Percentiles rank a stretch among this genome's conserved stretches.
Conservation (phyloP, 1,284 basidiomycete species). For the Pseudozyma flocculosa region DNA sequence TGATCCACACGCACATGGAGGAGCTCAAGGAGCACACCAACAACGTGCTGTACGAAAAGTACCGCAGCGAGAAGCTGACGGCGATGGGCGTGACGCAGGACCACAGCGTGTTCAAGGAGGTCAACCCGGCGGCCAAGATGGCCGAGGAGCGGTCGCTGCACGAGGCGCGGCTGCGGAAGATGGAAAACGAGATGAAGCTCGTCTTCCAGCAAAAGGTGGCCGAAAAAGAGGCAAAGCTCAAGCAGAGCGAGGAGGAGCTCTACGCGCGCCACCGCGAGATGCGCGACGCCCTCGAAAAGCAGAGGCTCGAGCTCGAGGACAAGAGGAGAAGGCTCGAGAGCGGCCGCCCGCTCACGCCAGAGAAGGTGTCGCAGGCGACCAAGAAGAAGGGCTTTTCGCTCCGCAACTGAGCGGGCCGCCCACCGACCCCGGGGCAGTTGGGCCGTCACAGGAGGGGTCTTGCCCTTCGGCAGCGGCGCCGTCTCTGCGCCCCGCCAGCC, state of each 20-base stretch:
- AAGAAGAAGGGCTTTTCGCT: constrained; percentile 53
- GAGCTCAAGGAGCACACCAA: constrained; percentile 57
- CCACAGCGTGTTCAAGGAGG: constrained; percentile 55
- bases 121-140: constrained; percentile 54
- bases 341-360: constrained; percentile 70
- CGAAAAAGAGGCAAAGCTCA: constrained; percentile 58
- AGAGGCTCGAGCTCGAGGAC: constrained; percentile 91
- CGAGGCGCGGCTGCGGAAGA: constrained; percentile 57
- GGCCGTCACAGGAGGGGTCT: too few species aligned
- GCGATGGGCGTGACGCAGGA: constrained; percentile 55
- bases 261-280: constrained; percentile 57
- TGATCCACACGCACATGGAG: constrained; percentile 58
- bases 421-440: too few species aligned
- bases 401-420: constrained; percentile 28
- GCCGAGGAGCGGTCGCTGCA: constrained; percentile 56
- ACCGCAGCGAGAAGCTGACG: constrained; percentile 52
- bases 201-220: constrained; percentile 58
- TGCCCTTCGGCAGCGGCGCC: too few species aligned
- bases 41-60: constrained; percentile 54
- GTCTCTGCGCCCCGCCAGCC: too few species aligned
- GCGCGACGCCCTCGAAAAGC: constrained; percentile 75
- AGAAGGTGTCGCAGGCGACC: constrained; percentile 66
- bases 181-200: constrained; percentile 58
- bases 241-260: constrained; percentile 58
- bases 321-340: constrained; percentile 91